phyloP scores from a whole-genome alignment of 2,329 filamentous ascomycete species.

The Teratosphaeria viscida region DNA sequence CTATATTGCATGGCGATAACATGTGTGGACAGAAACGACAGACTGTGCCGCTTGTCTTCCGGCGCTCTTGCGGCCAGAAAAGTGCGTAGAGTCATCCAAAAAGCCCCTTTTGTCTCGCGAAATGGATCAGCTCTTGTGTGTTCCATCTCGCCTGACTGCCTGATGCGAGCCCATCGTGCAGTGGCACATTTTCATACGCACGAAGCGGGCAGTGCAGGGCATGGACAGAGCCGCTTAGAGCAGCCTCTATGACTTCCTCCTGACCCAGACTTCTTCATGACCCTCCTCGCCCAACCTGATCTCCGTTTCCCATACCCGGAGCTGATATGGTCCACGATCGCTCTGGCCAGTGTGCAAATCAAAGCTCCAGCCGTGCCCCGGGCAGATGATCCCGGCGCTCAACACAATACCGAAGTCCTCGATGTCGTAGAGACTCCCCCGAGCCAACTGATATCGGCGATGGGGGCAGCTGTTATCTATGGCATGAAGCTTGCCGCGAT shows the following conservation, averaged over 20 bases:
- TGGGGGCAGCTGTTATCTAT: slow-evolving; percentile 65
- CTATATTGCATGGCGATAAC: too few relatives aligned
- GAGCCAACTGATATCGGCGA: slow-evolving; percentile 54
- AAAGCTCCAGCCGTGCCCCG: slow-evolving; percentile 63
- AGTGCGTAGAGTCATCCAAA: too few relatives aligned
- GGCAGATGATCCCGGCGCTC: slow-evolving; percentile 54
- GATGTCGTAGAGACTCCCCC: slow-evolving; percentile 56
- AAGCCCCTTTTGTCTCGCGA: too few relatives aligned
- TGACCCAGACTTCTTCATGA: slow-evolving; percentile 22
- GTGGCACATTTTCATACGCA: too few relatives aligned
- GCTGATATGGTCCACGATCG: slow-evolving; percentile 52
- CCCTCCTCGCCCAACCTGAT: slow-evolving; percentile 22
- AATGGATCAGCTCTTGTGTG: too few relatives aligned
- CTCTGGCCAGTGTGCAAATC: slow-evolving; percentile 53
- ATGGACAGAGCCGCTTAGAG: not conserved
- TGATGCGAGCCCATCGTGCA: too few relatives aligned
- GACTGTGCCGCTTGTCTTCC: too few relatives aligned
- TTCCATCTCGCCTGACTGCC: too few relatives aligned
- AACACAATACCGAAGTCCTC: slow-evolving; percentile 59
- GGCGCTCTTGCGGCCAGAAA: too few relatives aligned
- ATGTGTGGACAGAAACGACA: too few relatives aligned
- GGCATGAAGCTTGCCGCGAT: slow-evolving; percentile 54
- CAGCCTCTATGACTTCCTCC: slow-evolving; percentile 20
- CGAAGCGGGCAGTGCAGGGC: too few relatives aligned
- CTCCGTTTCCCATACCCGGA: slow-evolving; percentile 56